These are phyloP conservation scores for Kurtzmaniella quercitrusa DNA, from an alignment of 1,139 yeast species.

Conservation along the genomic window DNA sequence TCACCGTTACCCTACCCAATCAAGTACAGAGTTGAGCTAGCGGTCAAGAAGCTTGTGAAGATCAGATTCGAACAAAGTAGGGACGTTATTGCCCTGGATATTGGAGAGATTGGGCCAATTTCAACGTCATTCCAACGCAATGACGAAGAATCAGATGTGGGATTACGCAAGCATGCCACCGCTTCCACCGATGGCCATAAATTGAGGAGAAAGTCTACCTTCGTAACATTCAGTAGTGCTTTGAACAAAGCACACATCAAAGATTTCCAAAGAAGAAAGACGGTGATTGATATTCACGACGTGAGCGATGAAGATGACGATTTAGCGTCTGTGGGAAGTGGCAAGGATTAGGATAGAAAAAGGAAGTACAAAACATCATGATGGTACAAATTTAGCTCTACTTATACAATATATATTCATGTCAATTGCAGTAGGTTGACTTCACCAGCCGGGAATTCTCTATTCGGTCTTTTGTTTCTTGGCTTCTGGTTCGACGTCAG, in stretches of 20 bases:
- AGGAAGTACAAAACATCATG: neutral
- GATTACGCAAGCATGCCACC: conserved; percentile 5
- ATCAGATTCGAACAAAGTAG: conserved; percentile 21
- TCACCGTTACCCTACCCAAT: conserved; percentile 77
- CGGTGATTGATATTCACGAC: conserved; percentile 26
- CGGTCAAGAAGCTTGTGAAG: conserved; percentile 37
- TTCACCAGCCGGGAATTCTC: too few relatives aligned
- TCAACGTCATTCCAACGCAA: conserved; percentile 1
- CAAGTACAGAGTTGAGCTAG: conserved; percentile 30
- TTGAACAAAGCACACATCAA: conserved; percentile 80
- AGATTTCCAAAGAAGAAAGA: conserved; percentile 74
- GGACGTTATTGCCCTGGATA: conserved; percentile 8
- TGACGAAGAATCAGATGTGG: conserved; percentile 13
- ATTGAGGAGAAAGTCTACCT: conserved; percentile 29
- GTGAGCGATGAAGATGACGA: conserved; percentile 38
- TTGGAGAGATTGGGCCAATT: neutral
- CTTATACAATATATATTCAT: neutral
- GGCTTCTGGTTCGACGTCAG: conserved; percentile 9
- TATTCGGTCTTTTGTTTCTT: conserved; percentile 11
- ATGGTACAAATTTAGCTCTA: neutral
- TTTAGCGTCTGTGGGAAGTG: conserved; percentile 2
- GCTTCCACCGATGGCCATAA: neutral
- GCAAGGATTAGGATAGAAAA: neutral
- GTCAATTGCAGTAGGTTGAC: neutral
- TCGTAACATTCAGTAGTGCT: conserved; percentile 50